Percentiles rank a stretch among this genome's conserved stretches.
phyloP scores from a whole-genome alignment of 148 eudicot species.

The Dysphania ambrosioides region DNA sequence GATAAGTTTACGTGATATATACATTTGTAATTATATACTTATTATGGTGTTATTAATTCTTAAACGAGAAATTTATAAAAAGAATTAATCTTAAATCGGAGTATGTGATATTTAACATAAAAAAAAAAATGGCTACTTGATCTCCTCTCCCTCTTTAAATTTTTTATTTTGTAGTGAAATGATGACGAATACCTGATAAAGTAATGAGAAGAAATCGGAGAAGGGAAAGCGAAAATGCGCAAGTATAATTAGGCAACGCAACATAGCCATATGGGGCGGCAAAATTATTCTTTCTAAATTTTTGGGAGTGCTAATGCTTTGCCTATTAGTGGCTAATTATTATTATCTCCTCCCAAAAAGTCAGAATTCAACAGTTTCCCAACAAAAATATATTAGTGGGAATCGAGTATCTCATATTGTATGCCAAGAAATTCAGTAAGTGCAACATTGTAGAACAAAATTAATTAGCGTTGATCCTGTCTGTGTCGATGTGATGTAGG shows the following conservation, averaged over 20 bases:
- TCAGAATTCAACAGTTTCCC: background rate
- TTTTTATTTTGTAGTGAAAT: background rate
- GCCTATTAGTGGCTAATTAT: background rate
- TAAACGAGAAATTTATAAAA: too few relatives aligned
- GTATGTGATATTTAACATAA: too few relatives aligned
- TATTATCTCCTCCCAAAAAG: background rate
- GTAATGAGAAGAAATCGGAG: background rate
- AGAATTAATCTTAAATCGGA: too few relatives aligned
- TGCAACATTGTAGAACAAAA: too few relatives aligned
- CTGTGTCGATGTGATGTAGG: too few relatives aligned
- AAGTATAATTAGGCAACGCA: background rate
- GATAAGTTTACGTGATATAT: too few relatives aligned
- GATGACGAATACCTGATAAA: background rate
- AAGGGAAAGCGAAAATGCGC: conserved; percentile 14
- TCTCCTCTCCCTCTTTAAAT: too few relatives aligned
- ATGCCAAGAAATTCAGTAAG: too few relatives aligned
- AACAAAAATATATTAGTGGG: background rate
- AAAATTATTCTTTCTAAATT: background rate
- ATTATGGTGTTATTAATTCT: too few relatives aligned
- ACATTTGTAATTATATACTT: too few relatives aligned
- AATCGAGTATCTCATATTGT: too few relatives aligned
- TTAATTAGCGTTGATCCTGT: background rate
- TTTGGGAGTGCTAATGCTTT: conserved; percentile 1
- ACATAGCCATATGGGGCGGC: conserved; percentile 19
- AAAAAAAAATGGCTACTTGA: too few relatives aligned